These are phyloP conservation scores for Aleurites moluccanus DNA, from an alignment of 441 rosid species.

Conservation along the genomic window DNA sequence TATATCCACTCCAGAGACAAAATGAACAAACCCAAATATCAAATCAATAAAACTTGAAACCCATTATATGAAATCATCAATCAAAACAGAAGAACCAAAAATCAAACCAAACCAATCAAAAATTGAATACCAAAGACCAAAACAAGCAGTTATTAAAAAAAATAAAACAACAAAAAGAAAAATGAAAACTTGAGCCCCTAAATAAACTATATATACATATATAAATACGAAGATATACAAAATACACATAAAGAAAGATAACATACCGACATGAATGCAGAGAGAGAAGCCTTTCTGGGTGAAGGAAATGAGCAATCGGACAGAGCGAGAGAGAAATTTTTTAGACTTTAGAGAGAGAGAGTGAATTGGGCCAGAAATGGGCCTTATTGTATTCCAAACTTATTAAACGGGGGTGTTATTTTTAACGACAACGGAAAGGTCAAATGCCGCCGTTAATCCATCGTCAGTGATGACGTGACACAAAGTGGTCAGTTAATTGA, in stretches of 20 bases:
- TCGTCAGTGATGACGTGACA: conserved; percentile 24
- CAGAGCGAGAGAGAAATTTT: conserved; percentile 13
- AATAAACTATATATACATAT: conserved; percentile 18
- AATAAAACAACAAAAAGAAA: conserved; percentile 10
- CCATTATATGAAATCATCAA: conserved; percentile 7
- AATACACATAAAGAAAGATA: conserved; percentile 11
- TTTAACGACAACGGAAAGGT: conserved; percentile 16
- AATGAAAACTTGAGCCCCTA: conserved; percentile 14
- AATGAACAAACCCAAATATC: conserved; percentile 14
- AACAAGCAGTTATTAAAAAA: not conserved
- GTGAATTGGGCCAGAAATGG: conserved; percentile 25
- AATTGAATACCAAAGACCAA: conserved; percentile 2
- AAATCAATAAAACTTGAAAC: conserved; percentile 17
- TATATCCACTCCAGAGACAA: not conserved
- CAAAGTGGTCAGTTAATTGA: conserved; percentile 1
- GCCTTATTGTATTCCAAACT: conserved; percentile 2
- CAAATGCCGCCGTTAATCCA: conserved; percentile 13
- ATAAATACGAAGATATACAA: conserved; percentile 12
- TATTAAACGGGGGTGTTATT: not conserved
- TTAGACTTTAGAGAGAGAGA: not conserved
- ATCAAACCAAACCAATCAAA: conserved; percentile 22
- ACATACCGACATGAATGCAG: conserved; percentile 38
- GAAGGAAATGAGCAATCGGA: conserved; percentile 21
- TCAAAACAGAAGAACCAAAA: conserved; percentile 12
- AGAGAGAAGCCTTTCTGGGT: conserved; percentile 26